phyloP scores from a whole-genome alignment of 257 asterid genomes.

The Thymus quinquecostatus region DNA sequence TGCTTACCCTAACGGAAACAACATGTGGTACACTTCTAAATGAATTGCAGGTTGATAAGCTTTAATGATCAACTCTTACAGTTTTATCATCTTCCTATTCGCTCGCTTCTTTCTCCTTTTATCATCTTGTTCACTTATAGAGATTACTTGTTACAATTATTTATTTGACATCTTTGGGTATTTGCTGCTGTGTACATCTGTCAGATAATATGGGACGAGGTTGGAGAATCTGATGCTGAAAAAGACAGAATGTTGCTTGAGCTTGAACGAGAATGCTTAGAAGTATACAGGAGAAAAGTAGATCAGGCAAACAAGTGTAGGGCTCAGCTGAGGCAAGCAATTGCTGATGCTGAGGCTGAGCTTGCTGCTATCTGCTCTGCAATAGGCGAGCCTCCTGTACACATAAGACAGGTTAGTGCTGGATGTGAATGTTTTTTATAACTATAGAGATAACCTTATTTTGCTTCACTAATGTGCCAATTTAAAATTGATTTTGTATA shows the following conservation, averaged over 20 bases:
- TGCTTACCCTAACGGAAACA: constrained; percentile 64
- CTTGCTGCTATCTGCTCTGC: constrained; percentile 90
- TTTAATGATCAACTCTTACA: not conserved
- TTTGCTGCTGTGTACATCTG: constrained; percentile 26
- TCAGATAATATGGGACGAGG: constrained; percentile 99
- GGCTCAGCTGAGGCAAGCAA: constrained; percentile 92
- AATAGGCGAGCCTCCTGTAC: constrained; percentile 95
- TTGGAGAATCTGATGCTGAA: constrained; percentile 86
- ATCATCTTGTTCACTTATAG: not conserved
- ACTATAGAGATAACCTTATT: no score
- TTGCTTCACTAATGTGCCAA: not conserved
- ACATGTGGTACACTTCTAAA: constrained; percentile 80
- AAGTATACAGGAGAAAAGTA: constrained; percentile 92
- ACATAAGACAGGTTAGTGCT: constrained; percentile 79
- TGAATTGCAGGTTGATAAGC: constrained; percentile 76
- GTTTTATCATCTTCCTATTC: not conserved
- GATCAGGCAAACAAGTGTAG: constrained; percentile 91
- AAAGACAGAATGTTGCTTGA: constrained; percentile 84
- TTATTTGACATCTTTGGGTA: not conserved
- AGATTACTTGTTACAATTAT: not conserved
- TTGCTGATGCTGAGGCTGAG: constrained; percentile 99
- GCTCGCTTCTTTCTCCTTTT: not conserved
- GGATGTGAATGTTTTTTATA: not conserved
- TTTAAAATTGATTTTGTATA: constrained; percentile 1
- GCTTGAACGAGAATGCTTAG: constrained; percentile 88